phyloP scores from a whole-genome alignment of 768 basidiomycete genomes.

The Suillus variegatus region DNA sequence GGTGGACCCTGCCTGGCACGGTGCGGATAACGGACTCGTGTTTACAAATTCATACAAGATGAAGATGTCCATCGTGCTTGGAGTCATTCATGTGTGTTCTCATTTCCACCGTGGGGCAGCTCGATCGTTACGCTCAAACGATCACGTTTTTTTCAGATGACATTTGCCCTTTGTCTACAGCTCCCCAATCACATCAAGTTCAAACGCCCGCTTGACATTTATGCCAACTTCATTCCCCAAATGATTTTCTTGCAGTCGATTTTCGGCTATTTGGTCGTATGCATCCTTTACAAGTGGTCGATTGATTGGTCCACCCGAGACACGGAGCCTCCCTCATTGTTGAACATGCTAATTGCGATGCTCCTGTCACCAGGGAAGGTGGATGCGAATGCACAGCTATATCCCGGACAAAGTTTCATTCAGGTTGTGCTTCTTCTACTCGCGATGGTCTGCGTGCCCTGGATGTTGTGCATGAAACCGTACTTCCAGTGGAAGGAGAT shows the following conservation, averaged over 20 bases:
- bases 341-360: constrained; percentile 97
- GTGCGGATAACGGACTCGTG: constrained; percentile 84
- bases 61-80: constrained; percentile 98
- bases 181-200: constrained; percentile 94
- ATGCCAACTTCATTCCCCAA: constrained; percentile 95
- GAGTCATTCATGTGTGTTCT: constrained; percentile 86
- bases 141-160: constrained; percentile 68
- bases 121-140: constrained; percentile 10
- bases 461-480: constrained; percentile 91
- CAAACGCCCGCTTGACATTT: constrained; percentile 84
- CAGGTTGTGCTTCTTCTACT: constrained; percentile 78
- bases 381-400: constrained; percentile 68
- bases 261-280: constrained; percentile 93
- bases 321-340: constrained; percentile 79
- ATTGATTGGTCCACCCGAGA: constrained; percentile 82
- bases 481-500: constrained; percentile 91
- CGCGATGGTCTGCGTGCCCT: constrained; percentile 89
- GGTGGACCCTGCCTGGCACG: constrained; percentile 94
- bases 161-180: constrained; percentile 95
- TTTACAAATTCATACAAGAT: constrained; percentile 99
- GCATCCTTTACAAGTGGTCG: constrained; percentile 97
- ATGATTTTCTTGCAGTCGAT: constrained; percentile 97
- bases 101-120: constrained; percentile 1
- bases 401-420: constrained; percentile 82
- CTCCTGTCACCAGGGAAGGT: constrained; percentile 89